Evolutionary conservation across 352 stramenopile species (phyloP).

Genomic region (Globisporangium recalcitrans): DNA sequence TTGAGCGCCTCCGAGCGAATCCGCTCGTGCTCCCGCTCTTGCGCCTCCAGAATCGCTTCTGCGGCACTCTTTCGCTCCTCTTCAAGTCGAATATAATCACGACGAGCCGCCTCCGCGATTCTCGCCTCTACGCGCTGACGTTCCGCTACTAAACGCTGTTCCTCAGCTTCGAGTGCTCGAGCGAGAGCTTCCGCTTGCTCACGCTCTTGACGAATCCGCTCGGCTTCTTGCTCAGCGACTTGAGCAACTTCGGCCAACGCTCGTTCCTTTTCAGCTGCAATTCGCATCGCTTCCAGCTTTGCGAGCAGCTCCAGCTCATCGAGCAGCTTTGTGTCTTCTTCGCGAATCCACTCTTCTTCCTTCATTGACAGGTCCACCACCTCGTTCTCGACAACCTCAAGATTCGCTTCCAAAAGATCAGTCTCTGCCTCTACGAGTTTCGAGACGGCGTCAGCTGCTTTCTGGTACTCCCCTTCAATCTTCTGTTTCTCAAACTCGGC

Average conservation of each 20-base stretch:
- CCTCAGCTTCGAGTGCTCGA: constrained; percentile 14
- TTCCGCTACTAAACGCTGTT: constrained; percentile 15
- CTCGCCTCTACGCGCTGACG: constrained; percentile 21
- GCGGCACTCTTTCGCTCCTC: constrained; percentile 3
- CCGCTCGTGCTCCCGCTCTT: constrained; percentile 20
- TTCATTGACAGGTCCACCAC: not conserved
- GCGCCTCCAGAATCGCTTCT: constrained; percentile 14
- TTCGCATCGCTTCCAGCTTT: constrained; percentile 5
- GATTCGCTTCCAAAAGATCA: not conserved
- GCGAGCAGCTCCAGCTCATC: constrained; percentile 14
- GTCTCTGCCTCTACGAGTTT: constrained; percentile 9
- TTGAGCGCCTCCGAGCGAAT: constrained; percentile 2
- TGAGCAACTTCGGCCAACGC: not conserved
- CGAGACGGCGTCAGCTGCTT: not conserved
- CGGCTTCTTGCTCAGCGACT: not conserved
- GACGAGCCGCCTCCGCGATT: constrained; percentile 11
- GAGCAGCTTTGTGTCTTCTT: constrained; percentile 16
- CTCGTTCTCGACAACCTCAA: constrained; percentile 3
- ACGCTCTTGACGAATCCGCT: constrained; percentile 9
- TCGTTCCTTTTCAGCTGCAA: constrained; percentile 5
- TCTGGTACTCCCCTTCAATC: constrained; percentile 4
- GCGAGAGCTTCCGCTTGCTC: constrained; percentile 15
- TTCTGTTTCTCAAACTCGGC: constrained; percentile 2
- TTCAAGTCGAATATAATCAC: constrained; percentile 1
- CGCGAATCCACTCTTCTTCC: constrained; percentile 3